Evolutionary conservation across 305 asterid genomes (phyloP).

Genomic region (Rubia tinctorum): DNA sequence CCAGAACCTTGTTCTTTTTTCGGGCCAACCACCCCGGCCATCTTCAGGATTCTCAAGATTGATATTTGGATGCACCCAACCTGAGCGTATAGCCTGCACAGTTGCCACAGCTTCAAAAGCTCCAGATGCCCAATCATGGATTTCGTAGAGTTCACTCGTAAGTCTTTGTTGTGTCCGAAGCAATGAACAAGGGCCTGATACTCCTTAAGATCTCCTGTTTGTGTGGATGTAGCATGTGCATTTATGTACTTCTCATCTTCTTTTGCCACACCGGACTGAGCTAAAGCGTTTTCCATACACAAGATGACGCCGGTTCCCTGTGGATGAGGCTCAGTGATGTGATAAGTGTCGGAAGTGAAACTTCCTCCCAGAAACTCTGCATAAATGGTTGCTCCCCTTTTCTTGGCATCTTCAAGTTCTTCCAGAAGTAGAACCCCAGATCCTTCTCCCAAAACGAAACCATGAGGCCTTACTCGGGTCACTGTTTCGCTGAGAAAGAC

Average conservation of each 20-base stretch:
- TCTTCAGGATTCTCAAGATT: conserved; percentile 49
- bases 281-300: conserved; percentile 86
- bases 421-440: conserved; percentile 86
- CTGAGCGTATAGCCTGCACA: conserved; percentile 57
- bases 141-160: conserved; percentile 80
- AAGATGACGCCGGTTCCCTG: conserved; percentile 72
- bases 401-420: conserved; percentile 94
- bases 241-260: conserved; percentile 86
- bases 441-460: conserved; percentile 97
- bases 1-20: conserved; percentile 74
- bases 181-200: conserved; percentile 71
- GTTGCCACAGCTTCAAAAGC: conserved; percentile 93
- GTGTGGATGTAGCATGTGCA: conserved; percentile 96
- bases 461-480: conserved; percentile 95
- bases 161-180: conserved; percentile 81
- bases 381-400: conserved; percentile 80
- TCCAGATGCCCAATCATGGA: conserved; percentile 93
- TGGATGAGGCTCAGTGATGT: conserved; percentile 95
- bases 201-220: conserved; percentile 81
- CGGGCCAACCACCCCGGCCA: conserved; percentile 53
- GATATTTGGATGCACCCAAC: conserved; percentile 55
- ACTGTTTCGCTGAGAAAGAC: conserved; percentile 43
- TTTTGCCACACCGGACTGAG: conserved; percentile 71
- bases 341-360: conserved; percentile 90
- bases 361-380: conserved; percentile 99